Base-by-base conservation (phyloP, 208 protist genomes). In the Histomonas meleagridis region DNA sequence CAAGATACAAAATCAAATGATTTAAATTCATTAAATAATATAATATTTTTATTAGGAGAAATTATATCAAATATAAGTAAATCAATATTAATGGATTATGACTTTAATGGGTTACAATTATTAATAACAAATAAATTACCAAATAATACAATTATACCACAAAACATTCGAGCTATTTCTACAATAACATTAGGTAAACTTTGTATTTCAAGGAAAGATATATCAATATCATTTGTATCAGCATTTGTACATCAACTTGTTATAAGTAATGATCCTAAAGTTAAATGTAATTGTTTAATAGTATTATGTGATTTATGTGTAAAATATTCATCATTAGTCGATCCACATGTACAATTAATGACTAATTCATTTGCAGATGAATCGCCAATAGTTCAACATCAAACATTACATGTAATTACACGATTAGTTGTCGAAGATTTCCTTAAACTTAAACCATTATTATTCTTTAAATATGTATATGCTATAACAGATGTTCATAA, bases 241-340 rank as follows among this genome's bases (percentile, higher is more conserved):
- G 76, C 76, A 32, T 86, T 86, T 55, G 76, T 43, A 14, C 38
- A 86, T 86, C 46, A 43, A 16, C 18, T 86, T 16, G 38, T 43
- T 26, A 28, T 46, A 38, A 46, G 55, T 38, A 16, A 16, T 10
- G 76, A 86, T 51, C 60, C 60, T 32, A 5, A 10, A 28, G 32
- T 86, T 18, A 86, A 86, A 55, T 43, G 40, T 0, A 55, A 86
- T 48, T 55, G n/a, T 38, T 38, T 86, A 1, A 55, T 86, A 55
- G 76, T 86, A 21, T 38, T 86, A 5, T 86, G 76, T 46, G 76
- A 86, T 55, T 51, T 86, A 46, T 86, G 76, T 35, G 76, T 86
- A 18, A 14, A 16, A 26, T 86, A 86, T 55, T 86, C 76, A 26
- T 40, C 76, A 86, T 23, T 86, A 55, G 76, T 86, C 38, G 76